Base-by-base conservation (phyloP, 805 yeast genomes). In the Starmera caribaea region DNA sequence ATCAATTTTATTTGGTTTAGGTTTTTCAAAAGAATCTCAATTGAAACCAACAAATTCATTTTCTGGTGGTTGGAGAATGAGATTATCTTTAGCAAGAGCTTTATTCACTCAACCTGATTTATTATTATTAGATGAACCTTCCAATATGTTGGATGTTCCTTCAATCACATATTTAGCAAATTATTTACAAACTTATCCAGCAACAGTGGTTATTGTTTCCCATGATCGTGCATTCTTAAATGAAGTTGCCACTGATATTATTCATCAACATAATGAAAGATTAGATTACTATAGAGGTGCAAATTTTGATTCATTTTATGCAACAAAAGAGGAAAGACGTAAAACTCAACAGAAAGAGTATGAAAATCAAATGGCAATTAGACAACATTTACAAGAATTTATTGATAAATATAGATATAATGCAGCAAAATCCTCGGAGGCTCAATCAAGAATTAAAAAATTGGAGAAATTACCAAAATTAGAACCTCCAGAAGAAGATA, bases 21-120 rank as follows among this genome's bases (percentile, higher is more conserved):
- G 99, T 41, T 92, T 92, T 69, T 79, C 95, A 36, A 75, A 76
- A 46, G 95, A 83, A 53, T 74, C 96, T 6, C 98, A 92, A 61
- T 65, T 69, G 36, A 70, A 71, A 46, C 80, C 96, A 28, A 88
- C 97, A 6, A 90, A 87, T 48, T 74, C 88, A 24, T 92, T 92
- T 61, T 88, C 97, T 39, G 99, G 99, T 76, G 99, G 99, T 79
- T 92, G 98, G 98, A 82, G 98, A 74, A 92, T 92, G 98, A 84
- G 98, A 70, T 73, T 92, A 48, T 85, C 97, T n/a, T 73, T 92
- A 44, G 98, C 98, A 4, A 79, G 98, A 65, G 98, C 98, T 0
- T 73, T 92, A 58, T 92, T 92, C 73, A 90, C 97, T 73, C 81
- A 87, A 58, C 98, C 98, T 1, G 98, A 92, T 61, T 69, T 92